Evolutionary conservation across 441 rosid genomes (phyloP), one percentile per base, ranked within the genome.

Genomic region (Lepidium campestre): DNA sequence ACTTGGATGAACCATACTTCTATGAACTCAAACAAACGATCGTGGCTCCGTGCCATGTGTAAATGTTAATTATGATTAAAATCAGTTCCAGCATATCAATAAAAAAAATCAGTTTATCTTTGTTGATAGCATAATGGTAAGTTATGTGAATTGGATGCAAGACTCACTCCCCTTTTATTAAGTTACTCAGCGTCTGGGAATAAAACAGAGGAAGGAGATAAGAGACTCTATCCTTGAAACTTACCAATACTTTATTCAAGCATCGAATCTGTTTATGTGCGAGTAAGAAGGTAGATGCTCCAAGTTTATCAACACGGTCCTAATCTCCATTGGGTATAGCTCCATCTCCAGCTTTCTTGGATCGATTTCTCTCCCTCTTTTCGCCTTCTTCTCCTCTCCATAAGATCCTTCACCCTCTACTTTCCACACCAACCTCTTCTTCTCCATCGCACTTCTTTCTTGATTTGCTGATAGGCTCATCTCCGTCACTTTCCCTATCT

Each of bases 401-500:
- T n/a, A 2, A 27, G 64, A 4, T 0, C 35, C 36, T 11, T 81
- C 75, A 22, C 84, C 82, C 52, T 85, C 79, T 31, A 83, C 83
- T 72, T 83, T 78, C 93, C 93, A 87, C 53, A 69, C 83, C 42
- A 87, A 71, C 68, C 80, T 83, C 70, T 75, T 85, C 72, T 75
- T 83, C 74, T 87, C 90, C 93, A 85, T 85, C 20, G 15, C 75
- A 2, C 67, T 71, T 67, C 93, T 77, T 73, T 85, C 88, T 80
- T 85, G 93, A 63, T 87, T 87, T n/a, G 82, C 93, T 50, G 93
- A 87, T 44, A 85, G 75, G 74, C 78, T 87, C 85, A 71, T 83
- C 76, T 87, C 93, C 2, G 77, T 85, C 68, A 74, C 76, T 56
- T 80, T 69, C 27, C 70, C 76, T 27, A 85, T 82, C 93, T 87